Base-by-base conservation (phyloP, 129 eudicot species). In the Erigeron canadensis region DNA sequence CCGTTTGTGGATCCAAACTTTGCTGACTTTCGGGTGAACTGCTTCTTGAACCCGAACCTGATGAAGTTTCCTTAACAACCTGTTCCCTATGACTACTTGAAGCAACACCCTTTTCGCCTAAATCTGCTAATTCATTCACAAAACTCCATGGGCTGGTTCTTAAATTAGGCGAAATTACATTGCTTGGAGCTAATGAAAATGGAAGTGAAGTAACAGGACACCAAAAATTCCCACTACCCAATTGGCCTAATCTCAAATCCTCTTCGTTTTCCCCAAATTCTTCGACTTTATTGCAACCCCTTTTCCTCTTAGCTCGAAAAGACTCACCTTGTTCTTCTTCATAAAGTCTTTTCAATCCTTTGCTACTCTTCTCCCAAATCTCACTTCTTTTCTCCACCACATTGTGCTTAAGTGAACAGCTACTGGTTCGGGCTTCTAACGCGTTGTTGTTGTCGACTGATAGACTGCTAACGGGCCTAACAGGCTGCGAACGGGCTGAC, bases 151-250 rank as follows among this genome's bases (percentile, higher is more conserved):
- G 93, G n/a, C 81, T 74, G 65, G 74, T 83, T 59, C 84, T 71
- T 61, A 78, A 63, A n/a, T 84, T 82, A 1, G 84, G 84, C 12
- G 80, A 55, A 46, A 66, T 71, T 63, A 82, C 75, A 22, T 83
- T 82, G 10, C 65, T 62, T 42, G 86, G 81, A 1, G 85, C 44
- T 8, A 84, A 40, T 12, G 88, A 83, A 76, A 79, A 79, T 11
- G 89, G 94, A n/a, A 72, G 63, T 55, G 86, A 86, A 42, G 88
- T 65, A 43, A 37, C 82, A 0, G 81, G 80, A 67, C 67, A 71
- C 95, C 96, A 93, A 46, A 80, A 85, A 62, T 74, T 80, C n/a
- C 84, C 90, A 61, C 84, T 51, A 55, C 91, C 96, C 83, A 86
- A 53, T 69, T 83, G 88, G 44, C 87, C 79, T 45, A 88, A 76